Base-by-base conservation (phyloP, 1,284 basidiomycete species). In the Phaffia rhodozyma region DNA sequence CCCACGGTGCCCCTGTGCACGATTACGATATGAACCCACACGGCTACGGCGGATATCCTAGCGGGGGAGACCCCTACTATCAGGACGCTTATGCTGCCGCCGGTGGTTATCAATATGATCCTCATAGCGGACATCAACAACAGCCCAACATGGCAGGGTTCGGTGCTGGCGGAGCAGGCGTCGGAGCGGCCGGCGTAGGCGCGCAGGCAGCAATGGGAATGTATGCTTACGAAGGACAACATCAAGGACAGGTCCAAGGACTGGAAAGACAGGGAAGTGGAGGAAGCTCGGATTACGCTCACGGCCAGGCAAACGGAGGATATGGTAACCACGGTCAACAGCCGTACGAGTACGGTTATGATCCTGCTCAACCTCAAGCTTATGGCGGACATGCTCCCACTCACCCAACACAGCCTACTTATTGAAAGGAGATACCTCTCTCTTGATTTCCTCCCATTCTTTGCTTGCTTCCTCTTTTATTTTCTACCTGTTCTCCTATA, bases 261-360 rank as follows among this genome's bases (percentile, higher is more conserved):
- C 49, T 52, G 54, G 50, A 60, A 53, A 50, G 52, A 60, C 51
- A 30, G 38, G 38, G 38, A 7, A 43, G 38, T 43, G 38, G 25
- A 29, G 52, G 52, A 48, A 20, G 48, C 6, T 50, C 58, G 48
- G 58, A 59, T 34, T 59, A 59, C 58, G 48, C 58, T 27, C 58
- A 48, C 32, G 48, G 52, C 48, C 58, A 59, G 27, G n/a, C 32
- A 11, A 43, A 43, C 38, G 13, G 7, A 43, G 38, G 38, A 21
- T 52, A 51, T 30, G n/a, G 30, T 13, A 49, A 52, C 30, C 58
- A 29, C 9, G 50, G 54, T 18, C 58, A 60, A 32, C 58, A 50
- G 20, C 49, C 30, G 23, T 51, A 47, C 21, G 50, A 60, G 30
- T 25, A 32, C 56, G 47, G 34, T 13, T 32, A n/a, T 32, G 56